Evolutionary conservation across 352 stramenopile species (phyloP).

Genomic region (Thraustochytrium striatum): DNA sequence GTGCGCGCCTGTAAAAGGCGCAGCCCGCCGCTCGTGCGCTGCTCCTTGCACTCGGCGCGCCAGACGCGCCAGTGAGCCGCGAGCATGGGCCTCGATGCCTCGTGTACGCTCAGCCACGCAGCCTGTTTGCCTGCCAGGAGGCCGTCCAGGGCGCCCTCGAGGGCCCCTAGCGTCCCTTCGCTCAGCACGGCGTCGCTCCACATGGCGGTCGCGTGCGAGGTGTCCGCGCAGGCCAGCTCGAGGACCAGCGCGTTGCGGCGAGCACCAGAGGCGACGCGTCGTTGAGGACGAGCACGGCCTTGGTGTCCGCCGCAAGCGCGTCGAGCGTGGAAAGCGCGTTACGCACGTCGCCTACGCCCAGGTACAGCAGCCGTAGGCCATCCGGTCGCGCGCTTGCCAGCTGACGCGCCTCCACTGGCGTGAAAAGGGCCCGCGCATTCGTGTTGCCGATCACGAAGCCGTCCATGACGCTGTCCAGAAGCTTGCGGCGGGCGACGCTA

Average conservation of each 20-base stretch:
- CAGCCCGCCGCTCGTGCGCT: not conserved
- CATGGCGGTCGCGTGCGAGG: too few species aligned
- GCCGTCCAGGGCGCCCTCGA: not conserved
- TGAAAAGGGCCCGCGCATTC: slow-evolving; percentile 3
- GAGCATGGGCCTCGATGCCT: not conserved
- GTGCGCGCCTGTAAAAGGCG: not conserved
- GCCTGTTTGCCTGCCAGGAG: not conserved
- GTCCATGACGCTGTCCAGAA: slow-evolving; percentile 30
- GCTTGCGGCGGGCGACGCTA: not conserved
- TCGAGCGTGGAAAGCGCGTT: slow-evolving; percentile 8
- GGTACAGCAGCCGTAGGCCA: not conserved
- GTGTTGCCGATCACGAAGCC: slow-evolving; percentile 40
- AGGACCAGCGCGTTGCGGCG: slow-evolving; percentile 5
- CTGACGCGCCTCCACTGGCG: not conserved
- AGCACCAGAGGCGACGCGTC: slow-evolving; percentile 4
- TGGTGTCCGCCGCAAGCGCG: not conserved
- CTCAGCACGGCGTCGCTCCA: not conserved
- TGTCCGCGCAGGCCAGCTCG: not conserved
- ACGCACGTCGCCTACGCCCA: slow-evolving; percentile 29
- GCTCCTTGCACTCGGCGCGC: not conserved
- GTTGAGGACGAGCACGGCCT: slow-evolving; percentile 9
- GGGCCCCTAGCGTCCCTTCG: not conserved
- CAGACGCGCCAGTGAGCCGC: slow-evolving; percentile 9
- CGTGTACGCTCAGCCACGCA: slow-evolving; percentile 3
- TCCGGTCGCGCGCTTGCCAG: not conserved